Conservation (phyloP, 176 grass and related monocot genomes). For the Urochloa ruziziensis region DNA sequence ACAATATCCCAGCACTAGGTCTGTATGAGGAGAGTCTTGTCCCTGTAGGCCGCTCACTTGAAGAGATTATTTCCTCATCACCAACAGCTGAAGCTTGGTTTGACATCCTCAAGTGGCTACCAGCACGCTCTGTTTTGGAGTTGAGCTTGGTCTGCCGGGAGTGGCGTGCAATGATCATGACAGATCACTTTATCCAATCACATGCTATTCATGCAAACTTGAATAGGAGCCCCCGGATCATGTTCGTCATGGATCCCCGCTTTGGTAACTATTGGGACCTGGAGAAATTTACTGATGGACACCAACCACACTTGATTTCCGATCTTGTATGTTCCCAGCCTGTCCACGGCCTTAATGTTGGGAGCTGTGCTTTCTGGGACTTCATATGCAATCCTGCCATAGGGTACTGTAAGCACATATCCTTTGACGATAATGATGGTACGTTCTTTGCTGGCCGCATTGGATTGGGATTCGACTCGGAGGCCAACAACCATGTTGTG, state of each 20-base stretch:
- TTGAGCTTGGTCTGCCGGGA: slow-evolving; percentile 28
- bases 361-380: background rate
- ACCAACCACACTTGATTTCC: background rate
- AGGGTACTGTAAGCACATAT: background rate
- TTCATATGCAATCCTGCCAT: slow-evolving; percentile 27
- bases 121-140: background rate
- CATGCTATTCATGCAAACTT: slow-evolving; percentile 27
- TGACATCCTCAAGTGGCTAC: slow-evolving; percentile 29
- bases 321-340: background rate
- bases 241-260: slow-evolving; percentile 11
- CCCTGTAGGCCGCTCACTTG: background rate
- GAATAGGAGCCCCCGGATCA: slow-evolving; percentile 27
- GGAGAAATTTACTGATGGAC: background rate
- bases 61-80: slow-evolving; percentile 9
- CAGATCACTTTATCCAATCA: slow-evolving; percentile 17
- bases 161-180: slow-evolving; percentile 31
- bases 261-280: background rate
- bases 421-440: background rate
- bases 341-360: slow-evolving; percentile 17
- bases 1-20: background rate
- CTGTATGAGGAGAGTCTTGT: slow-evolving; percentile 26
- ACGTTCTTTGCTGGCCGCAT: slow-evolving; percentile 15
- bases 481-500: slow-evolving; percentile 14
- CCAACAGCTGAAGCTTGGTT: slow-evolving; percentile 3
- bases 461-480: slow-evolving; percentile 23